Percentiles rank a stretch among this genome's conserved stretches.
These are phyloP conservation scores for Trichoderma harzianum DNA, from an alignment of 2,329 filamentous ascomycete genomes.

Conservation along the genomic window DNA sequence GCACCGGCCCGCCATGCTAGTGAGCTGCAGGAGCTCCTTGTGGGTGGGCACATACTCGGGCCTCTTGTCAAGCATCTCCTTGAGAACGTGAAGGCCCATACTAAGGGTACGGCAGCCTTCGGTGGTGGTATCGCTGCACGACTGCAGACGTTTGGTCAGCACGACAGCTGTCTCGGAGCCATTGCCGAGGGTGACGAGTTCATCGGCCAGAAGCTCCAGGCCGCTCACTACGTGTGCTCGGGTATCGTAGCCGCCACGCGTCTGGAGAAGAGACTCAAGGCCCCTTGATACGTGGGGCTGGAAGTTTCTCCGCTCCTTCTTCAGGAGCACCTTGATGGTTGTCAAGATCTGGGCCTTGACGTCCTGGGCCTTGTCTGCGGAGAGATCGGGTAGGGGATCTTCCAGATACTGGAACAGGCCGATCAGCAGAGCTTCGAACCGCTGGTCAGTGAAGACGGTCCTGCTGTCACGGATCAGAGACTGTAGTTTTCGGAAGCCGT, in stretches of 20 bases:
- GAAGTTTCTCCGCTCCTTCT: conserved; percentile 63
- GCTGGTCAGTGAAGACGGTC: conserved; percentile 61
- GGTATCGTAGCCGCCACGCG: conserved; percentile 64
- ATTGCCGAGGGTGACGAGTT: conserved; percentile 65
- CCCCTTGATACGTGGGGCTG: conserved; percentile 64
- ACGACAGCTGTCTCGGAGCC: conserved; percentile 57
- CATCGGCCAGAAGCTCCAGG: conserved; percentile 68
- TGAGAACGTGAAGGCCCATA: conserved; percentile 63
- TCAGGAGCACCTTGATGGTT: conserved; percentile 70
- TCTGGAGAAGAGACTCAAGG: conserved; percentile 63
- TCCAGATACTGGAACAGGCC: conserved; percentile 72
- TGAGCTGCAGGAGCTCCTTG: conserved; percentile 49
- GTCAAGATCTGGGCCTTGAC: conserved; percentile 71
- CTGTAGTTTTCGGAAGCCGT: conserved; percentile 76
- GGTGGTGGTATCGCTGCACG: conserved; percentile 38
- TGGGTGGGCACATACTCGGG: conserved; percentile 48
- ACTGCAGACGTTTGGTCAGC: conserved; percentile 47
- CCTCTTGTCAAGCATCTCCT: conserved; percentile 53
- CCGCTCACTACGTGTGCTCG: conserved; percentile 70
- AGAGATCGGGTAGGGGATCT: conserved; percentile 51
- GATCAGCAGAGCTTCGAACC: conserved; percentile 63
- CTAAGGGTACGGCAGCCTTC: conserved; percentile 53
- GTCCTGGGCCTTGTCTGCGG: conserved; percentile 65
- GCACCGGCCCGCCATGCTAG: conserved; percentile 51
- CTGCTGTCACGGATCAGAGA: conserved; percentile 66